These are phyloP conservation scores for Pueraria montana DNA, from an alignment of 306 rosid genomes.

Conservation along the genomic window DNA sequence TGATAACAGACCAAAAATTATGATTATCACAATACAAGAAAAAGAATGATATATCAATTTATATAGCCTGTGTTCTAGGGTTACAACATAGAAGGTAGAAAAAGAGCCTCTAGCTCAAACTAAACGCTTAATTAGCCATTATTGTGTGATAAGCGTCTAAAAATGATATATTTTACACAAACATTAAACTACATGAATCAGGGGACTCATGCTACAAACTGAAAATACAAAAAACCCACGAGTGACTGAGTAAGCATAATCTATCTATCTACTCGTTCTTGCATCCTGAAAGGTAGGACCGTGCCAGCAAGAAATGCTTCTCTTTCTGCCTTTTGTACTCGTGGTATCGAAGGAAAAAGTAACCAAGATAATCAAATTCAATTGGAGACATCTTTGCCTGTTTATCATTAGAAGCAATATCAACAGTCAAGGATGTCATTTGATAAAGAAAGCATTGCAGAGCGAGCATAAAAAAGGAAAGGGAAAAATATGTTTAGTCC, in stretches of 20 bases:
- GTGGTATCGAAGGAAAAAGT: slow-evolving; percentile 83
- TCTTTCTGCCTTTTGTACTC: slow-evolving; percentile 83
- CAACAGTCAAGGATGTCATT: slow-evolving; percentile 1
- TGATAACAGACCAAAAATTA: slow-evolving; percentile 15
- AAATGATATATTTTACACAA: slow-evolving; percentile 50
- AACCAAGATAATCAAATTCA: slow-evolving; percentile 77
- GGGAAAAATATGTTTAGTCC: too few species aligned
- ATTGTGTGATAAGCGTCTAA: slow-evolving; percentile 33
- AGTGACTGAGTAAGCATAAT: slow-evolving; percentile 23
- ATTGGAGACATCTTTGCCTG: slow-evolving; percentile 90
- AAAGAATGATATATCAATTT: slow-evolving; percentile 32
- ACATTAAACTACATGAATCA: slow-evolving; percentile 39
- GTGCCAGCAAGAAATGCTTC: slow-evolving; percentile 54
- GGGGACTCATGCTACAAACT: slow-evolving; percentile 34
- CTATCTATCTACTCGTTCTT: slow-evolving; percentile 48
- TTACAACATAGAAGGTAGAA: slow-evolving; percentile 37
- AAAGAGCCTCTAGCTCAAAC: slow-evolving; percentile 21
- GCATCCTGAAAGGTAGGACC: slow-evolving; percentile 61
- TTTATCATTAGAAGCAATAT: slow-evolving; percentile 29
- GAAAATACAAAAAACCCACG: slow-evolving; percentile 28
- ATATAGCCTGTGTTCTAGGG: slow-evolving; percentile 11
- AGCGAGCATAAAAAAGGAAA: slow-evolving; percentile 34
- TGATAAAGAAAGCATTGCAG: slow-evolving; percentile 6
- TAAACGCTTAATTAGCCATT: slow-evolving; percentile 32
- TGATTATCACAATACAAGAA: background rate